phyloP scores from a whole-genome alignment of 768 basidiomycete species.

The Auriscalpium orientale region DNA sequence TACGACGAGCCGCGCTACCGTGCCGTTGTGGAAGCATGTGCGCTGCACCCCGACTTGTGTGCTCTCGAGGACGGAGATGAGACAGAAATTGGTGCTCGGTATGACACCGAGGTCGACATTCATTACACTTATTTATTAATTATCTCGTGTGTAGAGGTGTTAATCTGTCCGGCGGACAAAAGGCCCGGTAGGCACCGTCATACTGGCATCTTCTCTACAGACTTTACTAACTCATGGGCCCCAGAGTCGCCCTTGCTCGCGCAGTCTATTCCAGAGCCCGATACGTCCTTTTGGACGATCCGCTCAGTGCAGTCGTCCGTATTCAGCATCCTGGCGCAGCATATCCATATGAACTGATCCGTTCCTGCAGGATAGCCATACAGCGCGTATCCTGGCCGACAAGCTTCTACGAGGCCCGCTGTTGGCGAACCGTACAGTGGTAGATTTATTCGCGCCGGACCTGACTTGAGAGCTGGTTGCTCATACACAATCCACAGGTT shows the following conservation, averaged over 20 bases:
- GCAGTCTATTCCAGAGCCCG: slow-evolving; percentile 59
- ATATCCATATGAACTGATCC: background rate
- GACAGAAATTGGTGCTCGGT: slow-evolving; percentile 77
- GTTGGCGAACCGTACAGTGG: slow-evolving; percentile 59
- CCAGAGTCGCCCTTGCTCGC: slow-evolving; percentile 74
- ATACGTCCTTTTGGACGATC: slow-evolving; percentile 67
- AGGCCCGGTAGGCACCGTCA: slow-evolving; percentile 46
- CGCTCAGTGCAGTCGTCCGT: slow-evolving; percentile 73
- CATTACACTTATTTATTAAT: slow-evolving; percentile 1
- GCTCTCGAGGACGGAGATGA: slow-evolving; percentile 81
- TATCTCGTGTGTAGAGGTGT: slow-evolving; percentile 41
- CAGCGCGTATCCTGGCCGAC: slow-evolving; percentile 54
- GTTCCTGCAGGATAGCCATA: slow-evolving; percentile 52
- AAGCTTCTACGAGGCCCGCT: slow-evolving; percentile 61
- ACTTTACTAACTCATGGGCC: too few relatives aligned
- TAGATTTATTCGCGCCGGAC: slow-evolving; percentile 23
- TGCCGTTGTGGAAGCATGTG: slow-evolving; percentile 77
- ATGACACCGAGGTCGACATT: slow-evolving; percentile 11
- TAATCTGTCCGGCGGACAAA: slow-evolving; percentile 76
- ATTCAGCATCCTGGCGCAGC: slow-evolving; percentile 7
- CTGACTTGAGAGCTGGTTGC: background rate
- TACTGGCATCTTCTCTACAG: too few relatives aligned
- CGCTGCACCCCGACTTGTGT: slow-evolving; percentile 71
- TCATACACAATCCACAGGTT: slow-evolving; percentile 30
- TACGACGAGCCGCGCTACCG: slow-evolving; percentile 66